phyloP scores from a whole-genome alignment of 192 early-diverging fungal genomes.

The Linnemannia schmuckeri region DNA sequence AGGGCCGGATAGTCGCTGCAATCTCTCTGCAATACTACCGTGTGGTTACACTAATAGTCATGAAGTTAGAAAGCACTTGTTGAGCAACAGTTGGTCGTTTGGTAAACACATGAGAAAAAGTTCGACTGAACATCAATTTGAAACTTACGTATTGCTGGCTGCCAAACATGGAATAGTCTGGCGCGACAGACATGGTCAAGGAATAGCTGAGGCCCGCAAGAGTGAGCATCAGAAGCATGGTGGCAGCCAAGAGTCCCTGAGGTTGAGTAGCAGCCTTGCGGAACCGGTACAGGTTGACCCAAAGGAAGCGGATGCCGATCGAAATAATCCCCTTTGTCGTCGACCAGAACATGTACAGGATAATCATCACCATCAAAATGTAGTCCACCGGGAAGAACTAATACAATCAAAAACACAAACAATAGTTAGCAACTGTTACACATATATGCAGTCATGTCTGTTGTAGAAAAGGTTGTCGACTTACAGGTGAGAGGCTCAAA shows the following conservation, averaged over 20 bases:
- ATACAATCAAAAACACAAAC: background rate
- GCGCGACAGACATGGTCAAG: constrained; percentile 69
- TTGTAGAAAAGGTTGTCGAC: background rate
- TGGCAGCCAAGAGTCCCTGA: constrained; percentile 69
- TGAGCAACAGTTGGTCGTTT: background rate
- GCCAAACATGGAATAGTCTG: constrained; percentile 73
- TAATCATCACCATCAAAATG: constrained; percentile 63
- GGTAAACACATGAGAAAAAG: background rate
- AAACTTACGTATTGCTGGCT: constrained; percentile 69
- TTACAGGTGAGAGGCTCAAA: constrained; percentile 62
- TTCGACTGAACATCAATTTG: background rate
- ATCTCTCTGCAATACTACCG: constrained; percentile 48
- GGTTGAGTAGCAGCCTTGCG: constrained; percentile 64
- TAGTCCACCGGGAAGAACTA: constrained; percentile 70
- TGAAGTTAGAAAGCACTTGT: background rate
- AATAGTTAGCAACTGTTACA: background rate
- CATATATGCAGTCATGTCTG: background rate
- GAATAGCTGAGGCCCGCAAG: constrained; percentile 68
- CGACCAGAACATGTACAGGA: constrained; percentile 66
- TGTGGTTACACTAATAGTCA: constrained; percentile 65
- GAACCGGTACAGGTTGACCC: constrained; percentile 66
- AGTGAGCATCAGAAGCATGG: constrained; percentile 64
- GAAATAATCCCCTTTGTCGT: constrained; percentile 66
- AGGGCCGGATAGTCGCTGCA: constrained; percentile 62
- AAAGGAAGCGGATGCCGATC: constrained; percentile 70